Base-by-base conservation (phyloP, 148 eudicot genomes). In the Fagopyrum tataricum region DNA sequence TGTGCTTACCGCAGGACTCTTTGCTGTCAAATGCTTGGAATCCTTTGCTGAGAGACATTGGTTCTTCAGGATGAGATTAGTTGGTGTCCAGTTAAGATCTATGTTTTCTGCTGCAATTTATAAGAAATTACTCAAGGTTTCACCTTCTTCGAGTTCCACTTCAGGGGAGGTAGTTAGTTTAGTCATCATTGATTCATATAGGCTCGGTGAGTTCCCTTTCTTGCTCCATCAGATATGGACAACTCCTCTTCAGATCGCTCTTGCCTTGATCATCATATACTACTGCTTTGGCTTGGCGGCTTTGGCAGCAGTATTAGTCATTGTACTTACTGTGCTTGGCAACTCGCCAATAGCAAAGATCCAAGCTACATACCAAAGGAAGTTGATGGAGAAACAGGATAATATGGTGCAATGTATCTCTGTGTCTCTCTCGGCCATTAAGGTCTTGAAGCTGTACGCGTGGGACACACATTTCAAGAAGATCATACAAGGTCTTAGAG, bases 181-280 rank as follows among this genome's bases (percentile, higher is more conserved):
- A 76, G 82, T 77, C 39, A 85, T 81, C 1, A 84, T 89, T 23
- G 93, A 89, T 79, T 82, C 84, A 43, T 79, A 83, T 56, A 85
- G 83, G 62, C 82, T 84, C 13, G 90, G 90, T 2, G 91, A 89
- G 73, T 85, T 84, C 23, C 87, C 90, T 2, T 83, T 62, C 71
- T 85, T 84, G 85, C 80, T 87, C 76, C 93, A 87, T 73, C 84
- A 85, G 51, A 83, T 80, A 37, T 89, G 93, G 93, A 77, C 87
- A 39, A 81, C 77, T 14, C 23, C 74, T 44, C 83, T 87, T 13
- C 90, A 87, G 68, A 64, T 87, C 74, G 78, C 78, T 70, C 76
- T 87, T 24, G 84, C 84, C 2, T 51, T 79, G 20, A 49, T 73
- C 9, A 82, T 84, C 46, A 72, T 72, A 44, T 72, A 72, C 43